Percentiles rank a stretch among this genome's conserved stretches.
These are phyloP conservation scores for Agrostemma githago DNA, from an alignment of 148 eudicot genomes.

Conservation along the genomic window DNA sequence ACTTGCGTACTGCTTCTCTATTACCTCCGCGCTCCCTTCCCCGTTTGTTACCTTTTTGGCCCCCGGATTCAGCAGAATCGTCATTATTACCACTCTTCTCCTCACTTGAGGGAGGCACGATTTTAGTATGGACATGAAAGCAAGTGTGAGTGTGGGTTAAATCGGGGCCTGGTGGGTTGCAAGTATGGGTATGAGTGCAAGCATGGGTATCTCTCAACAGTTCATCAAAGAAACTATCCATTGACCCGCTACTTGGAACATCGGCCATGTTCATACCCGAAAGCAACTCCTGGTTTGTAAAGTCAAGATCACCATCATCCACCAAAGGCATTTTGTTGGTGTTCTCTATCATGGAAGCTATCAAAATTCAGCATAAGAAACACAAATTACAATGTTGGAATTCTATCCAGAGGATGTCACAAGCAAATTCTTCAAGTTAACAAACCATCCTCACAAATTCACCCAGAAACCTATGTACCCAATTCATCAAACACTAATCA, in stretches of 20 bases:
- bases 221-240: slow-evolving; percentile 74
- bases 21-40: slow-evolving; percentile 68
- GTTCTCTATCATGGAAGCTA: slow-evolving; percentile 16
- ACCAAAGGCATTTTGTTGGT: slow-evolving; percentile 27
- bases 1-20: slow-evolving; percentile 89
- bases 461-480: not conserved
- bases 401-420: not conserved
- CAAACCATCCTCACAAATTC: slow-evolving; percentile 3
- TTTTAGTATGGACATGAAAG: slow-evolving; percentile 81
- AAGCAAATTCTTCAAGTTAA: not conserved
- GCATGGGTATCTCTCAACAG: slow-evolving; percentile 68
- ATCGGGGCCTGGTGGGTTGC: slow-evolving; percentile 92
- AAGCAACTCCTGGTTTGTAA: slow-evolving; percentile 64
- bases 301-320: slow-evolving; percentile 81
- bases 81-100: slow-evolving; percentile 56
- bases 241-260: slow-evolving; percentile 64
- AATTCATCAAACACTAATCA: not conserved
- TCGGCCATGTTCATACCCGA: slow-evolving; percentile 43
- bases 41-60: slow-evolving; percentile 53
- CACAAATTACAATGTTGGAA: slow-evolving; percentile 7
- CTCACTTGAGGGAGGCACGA: slow-evolving; percentile 52
- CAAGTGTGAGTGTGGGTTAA: slow-evolving; percentile 89
- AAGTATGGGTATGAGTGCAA: slow-evolving; percentile 87
- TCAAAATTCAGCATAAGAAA: slow-evolving; percentile 10
- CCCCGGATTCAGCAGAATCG: slow-evolving; percentile 68